Conservation (phyloP, 169 alveolate genomes). For the Eimeria sp. region DNA sequence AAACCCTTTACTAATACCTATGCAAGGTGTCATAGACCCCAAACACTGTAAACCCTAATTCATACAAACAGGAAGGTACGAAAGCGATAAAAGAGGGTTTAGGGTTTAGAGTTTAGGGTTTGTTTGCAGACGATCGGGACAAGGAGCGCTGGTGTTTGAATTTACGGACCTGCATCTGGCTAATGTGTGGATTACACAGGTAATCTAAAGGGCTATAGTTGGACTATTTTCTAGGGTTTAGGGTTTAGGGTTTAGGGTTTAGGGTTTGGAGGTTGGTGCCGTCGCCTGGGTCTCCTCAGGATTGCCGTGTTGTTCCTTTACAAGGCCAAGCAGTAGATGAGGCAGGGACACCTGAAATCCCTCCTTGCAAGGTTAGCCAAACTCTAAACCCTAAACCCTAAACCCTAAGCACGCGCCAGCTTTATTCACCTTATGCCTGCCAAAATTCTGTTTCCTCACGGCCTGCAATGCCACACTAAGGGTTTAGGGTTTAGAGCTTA, state of each 20-base stretch:
- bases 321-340: conserved; percentile 23
- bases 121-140: conserved; percentile 70
- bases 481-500: background rate
- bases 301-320: conserved; percentile 88
- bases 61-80: too few relatives aligned
- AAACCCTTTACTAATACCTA: background rate
- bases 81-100: background rate
- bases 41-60: too few relatives aligned
- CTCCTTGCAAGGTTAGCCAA: conserved; percentile 77
- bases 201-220: background rate
- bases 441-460: background rate
- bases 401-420: background rate
- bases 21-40: too few relatives aligned
- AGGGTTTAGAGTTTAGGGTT: background rate
- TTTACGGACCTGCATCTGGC: conserved; percentile 83
- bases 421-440: background rate
- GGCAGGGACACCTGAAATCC: conserved; percentile 80
- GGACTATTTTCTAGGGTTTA: background rate
- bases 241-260: conserved; percentile 33
- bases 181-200: conserved; percentile 88
- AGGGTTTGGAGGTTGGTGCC: conserved; percentile 1
- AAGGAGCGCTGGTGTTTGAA: conserved; percentile 79
- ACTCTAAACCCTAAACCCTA: conserved; percentile 60
- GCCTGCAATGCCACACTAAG: background rate
- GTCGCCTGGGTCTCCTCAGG: conserved; percentile 78